Conservation (phyloP, 495 filamentous ascomycete species). For the Neurospora africana region DNA sequence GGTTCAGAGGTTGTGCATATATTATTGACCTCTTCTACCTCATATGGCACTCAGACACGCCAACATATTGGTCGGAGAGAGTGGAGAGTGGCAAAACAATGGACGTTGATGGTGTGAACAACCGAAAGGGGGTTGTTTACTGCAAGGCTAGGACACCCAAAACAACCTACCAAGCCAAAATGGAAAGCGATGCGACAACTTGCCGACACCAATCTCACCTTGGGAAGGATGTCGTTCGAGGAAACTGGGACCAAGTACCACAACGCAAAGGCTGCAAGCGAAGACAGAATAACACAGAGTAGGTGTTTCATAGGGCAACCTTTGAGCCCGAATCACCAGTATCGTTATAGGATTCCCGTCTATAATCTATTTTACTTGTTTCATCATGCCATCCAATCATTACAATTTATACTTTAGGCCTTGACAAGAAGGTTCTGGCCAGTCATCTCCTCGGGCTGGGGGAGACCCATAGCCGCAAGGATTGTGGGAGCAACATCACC, state of each 20-base stretch:
- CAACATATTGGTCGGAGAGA: not conserved
- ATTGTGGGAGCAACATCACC: slow-evolving; percentile 94
- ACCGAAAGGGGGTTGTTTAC: not conserved
- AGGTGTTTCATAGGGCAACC: not conserved
- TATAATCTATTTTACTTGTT: slow-evolving; percentile 10
- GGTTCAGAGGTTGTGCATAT: not conserved
- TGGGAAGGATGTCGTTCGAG: not conserved
- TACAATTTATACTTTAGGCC: slow-evolving; percentile 26
- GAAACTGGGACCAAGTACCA: too few relatives aligned
- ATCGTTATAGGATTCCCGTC: not conserved
- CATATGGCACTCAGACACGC: not conserved
- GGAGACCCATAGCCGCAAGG: slow-evolving; percentile 79
- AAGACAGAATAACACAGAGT: not conserved
- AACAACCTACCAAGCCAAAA: not conserved
- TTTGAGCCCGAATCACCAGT: not conserved
- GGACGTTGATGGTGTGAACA: not conserved
- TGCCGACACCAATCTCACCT: not conserved
- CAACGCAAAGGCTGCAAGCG: not conserved
- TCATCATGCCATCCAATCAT: slow-evolving; percentile 1
- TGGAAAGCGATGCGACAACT: not conserved
- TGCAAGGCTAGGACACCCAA: not conserved
- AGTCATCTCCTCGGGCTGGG: slow-evolving; percentile 85
- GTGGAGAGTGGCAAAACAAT: not conserved
- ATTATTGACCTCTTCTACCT: not conserved
- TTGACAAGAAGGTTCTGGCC: slow-evolving; percentile 75